Percentiles rank a stretch among this genome's conserved stretches.
Conservation (phyloP, 345 rosid genomes). For the Salix arbutifolia region DNA sequence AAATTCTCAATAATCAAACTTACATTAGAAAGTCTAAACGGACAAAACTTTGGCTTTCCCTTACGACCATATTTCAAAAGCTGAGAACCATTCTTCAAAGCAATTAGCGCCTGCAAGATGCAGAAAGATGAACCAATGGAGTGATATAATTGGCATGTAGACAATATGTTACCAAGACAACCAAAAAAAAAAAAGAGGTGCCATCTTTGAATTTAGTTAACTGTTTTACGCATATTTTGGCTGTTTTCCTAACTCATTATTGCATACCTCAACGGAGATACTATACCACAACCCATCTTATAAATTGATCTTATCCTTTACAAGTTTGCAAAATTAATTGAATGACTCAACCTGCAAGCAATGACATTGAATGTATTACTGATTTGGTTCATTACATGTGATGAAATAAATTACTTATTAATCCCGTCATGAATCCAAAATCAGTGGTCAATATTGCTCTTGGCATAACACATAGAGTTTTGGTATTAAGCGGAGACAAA, state of each 20-base stretch:
- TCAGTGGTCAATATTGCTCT: not conserved
- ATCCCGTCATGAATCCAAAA: not conserved
- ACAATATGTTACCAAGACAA: not conserved
- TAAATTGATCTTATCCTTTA: not conserved
- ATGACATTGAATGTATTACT: not conserved
- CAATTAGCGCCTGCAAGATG: slow-evolving; percentile 67
- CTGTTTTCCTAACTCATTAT: not conserved
- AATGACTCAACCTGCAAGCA: not conserved
- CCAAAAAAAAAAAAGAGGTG: not conserved
- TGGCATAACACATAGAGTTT: not conserved
- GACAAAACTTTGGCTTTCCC: slow-evolving; percentile 91
- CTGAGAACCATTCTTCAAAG: slow-evolving; percentile 90
- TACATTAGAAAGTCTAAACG: slow-evolving; percentile 86
- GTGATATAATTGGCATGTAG: not conserved
- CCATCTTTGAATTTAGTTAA: not conserved
- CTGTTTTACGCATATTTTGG: not conserved
- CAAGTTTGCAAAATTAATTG: not conserved
- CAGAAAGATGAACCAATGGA: not conserved
- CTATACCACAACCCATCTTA: not conserved
- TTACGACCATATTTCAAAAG: slow-evolving; percentile 92
- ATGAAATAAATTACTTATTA: not conserved
- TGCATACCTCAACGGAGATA: not conserved
- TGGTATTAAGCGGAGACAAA: not conserved
- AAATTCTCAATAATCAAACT: slow-evolving; percentile 28
- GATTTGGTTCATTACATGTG: not conserved